Evolutionary conservation across 2,329 filamentous ascomycete species (phyloP), one percentile per base, ranked within the genome.

Genomic region (Coleophoma cylindrospora): DNA sequence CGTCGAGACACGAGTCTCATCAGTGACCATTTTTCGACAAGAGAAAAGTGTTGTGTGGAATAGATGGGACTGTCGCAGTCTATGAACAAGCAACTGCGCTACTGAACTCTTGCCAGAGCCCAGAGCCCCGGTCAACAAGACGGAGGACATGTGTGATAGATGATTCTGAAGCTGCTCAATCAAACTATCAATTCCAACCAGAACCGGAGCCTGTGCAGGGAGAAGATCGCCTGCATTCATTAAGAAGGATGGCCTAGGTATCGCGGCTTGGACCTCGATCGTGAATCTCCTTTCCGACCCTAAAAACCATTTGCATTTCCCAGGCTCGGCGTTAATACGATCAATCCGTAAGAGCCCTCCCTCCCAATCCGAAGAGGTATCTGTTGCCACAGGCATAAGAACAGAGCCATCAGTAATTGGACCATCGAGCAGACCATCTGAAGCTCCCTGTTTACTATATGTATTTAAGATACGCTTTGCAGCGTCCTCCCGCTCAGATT

Each of bases 81-180:
- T 79, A 62, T 89, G 83, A 1, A 87, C 89, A 27, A 97, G 70
- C 22, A 89, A 74, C 54, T 88, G 87, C 4, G 88, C 81, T 27
- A 96, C 79, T 0, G 84, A 84, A 2, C 89, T 91, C 70, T 99
- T 99, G 22, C 94, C 94, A 19, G 91, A 86, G 0, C 94, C 94
- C 57, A 96, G 81, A 1, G 88, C 89, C 37, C 94, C 94, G 0
- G 91, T 95, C 40, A 99, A 69, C 21, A 99, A 74, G 1, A 96
- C 88, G 0, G 94, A 97, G 0, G 92, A 96, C 56, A 89, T 81
- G 59, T 95, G 88, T 1, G 85, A 82, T 4, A 99, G 73, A 59
- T 95, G 88, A 2, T 82, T 84, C 52, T 86, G 76, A 17, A 95
- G 75, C 57, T 89, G 83, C 6, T 79, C 74, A 27, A 96, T 77